phyloP scores from a whole-genome alignment of 257 asterid genomes.

The Solanum verrucosum region DNA sequence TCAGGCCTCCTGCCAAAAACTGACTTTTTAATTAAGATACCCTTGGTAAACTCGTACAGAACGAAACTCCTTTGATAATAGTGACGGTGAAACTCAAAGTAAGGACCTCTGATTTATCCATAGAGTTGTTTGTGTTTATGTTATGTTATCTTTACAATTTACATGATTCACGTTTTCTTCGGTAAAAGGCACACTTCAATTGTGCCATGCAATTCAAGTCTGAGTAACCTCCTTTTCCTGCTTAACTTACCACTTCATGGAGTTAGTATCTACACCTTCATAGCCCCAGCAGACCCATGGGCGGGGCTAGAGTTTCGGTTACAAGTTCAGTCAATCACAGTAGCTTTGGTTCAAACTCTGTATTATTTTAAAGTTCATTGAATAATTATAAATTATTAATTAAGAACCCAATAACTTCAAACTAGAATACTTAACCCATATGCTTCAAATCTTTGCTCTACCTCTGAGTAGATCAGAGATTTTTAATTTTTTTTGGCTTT shows the following conservation, averaged over 20 bases:
- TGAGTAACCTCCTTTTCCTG: background rate
- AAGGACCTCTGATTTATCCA: background rate
- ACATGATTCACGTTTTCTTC: background rate
- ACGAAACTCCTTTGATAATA: background rate
- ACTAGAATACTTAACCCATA: background rate
- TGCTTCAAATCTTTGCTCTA: background rate
- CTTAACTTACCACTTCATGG: background rate
- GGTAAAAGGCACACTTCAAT: background rate
- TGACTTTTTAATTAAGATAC: constrained; percentile 16
- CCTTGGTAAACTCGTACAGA: constrained; percentile 60
- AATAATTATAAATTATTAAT: background rate
- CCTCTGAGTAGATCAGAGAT: background rate
- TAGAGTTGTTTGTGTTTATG: background rate
- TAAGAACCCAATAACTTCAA: background rate
- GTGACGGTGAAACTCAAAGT: background rate
- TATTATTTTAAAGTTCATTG: background rate
- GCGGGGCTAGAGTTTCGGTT: background rate
- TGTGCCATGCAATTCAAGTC: background rate
- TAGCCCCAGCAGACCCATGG: background rate
- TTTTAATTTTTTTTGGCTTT: background rate
- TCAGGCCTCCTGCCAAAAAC: constrained; percentile 13
- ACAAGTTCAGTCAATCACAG: background rate
- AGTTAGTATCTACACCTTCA: background rate
- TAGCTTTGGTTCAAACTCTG: background rate
- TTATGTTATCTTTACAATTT: background rate